Evolutionary conservation across 495 filamentous ascomycete genomes (phyloP), one percentile per base, ranked within the genome.

Genomic region (Podospora tetraspora): DNA sequence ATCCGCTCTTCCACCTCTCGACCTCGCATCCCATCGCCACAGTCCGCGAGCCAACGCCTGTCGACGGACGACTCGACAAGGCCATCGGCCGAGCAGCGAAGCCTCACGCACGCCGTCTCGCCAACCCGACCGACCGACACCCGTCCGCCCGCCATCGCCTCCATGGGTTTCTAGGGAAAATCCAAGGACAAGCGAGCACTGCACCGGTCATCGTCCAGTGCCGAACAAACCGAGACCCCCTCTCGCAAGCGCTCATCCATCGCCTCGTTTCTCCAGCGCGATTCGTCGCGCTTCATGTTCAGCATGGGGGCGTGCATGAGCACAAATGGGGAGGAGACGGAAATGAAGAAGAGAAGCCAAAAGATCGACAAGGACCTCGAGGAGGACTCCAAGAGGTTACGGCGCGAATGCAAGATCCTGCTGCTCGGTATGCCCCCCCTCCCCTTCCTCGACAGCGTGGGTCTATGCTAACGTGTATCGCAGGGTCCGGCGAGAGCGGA

Each of bases 351-450:
- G 83, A 86, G 88, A 73, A 97, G 94, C 79, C 92, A 96, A 79
- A 88, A 88, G 78, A 99, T 99, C 73, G 95, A 99, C 78, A 89
- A 90, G 75, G 91, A 85, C 72, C 83, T 99, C 70, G 93, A 97
- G 77, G 95, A 98, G 77, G 96, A 98, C 76, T 92, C 92, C 56
- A 89, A 91, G 78, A 86, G 89, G 76, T 83, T 97, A 84, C 88
- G 93, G 72, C 86, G 92, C 80, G 95, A 99, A 90, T 98, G 95
- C 91, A 99, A 99, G 83, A 97, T 99, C 70, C 83, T 99, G 62
- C 82, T 99, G 59, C 83, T 99, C 67, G 95, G 95, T 98, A 87
- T 63, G 89, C 75, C 11, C 30, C 43, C 12, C 34, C 13, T 16
- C 13, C 13, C 2, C 5, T 19, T 8, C 11, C 8, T 25, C 11